A percentile compares a stretch with the other conserved stretches of the same genome.
phyloP scores from a whole-genome alignment of 257 asterid genomes.

The Hygrophila difformis region DNA sequence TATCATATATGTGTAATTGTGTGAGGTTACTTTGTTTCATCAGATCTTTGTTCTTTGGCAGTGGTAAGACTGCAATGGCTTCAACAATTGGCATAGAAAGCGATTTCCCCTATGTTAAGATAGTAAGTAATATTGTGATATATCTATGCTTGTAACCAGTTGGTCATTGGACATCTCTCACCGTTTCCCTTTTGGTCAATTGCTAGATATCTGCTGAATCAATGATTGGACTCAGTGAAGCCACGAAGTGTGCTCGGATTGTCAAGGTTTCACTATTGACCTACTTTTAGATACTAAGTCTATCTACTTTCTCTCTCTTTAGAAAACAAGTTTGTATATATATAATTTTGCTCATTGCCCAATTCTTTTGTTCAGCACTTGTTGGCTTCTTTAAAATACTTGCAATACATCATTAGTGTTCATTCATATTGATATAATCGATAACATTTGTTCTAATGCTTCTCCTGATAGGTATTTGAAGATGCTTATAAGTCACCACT shows the following conservation, averaged over 20 bases:
- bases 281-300: slow-evolving; percentile 1
- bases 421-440: not conserved
- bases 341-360: too few species aligned
- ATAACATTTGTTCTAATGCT: too few species aligned
- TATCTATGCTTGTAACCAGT: slow-evolving; percentile 3
- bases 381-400: too few species aligned
- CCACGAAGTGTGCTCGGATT: slow-evolving; percentile 89
- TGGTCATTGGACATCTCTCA: slow-evolving; percentile 15
- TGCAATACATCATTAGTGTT: too few species aligned
- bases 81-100: slow-evolving; percentile 88
- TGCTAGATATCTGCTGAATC: slow-evolving; percentile 90
- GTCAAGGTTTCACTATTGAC: slow-evolving; percentile 54
- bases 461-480: slow-evolving; percentile 70
- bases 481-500: slow-evolving; percentile 96
- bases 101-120: slow-evolving; percentile 91
- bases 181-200: slow-evolving; percentile 14
- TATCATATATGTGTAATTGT: too few species aligned
- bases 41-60: slow-evolving; percentile 19
- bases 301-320: not conserved
- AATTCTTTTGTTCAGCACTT: too few species aligned
- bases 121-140: slow-evolving; percentile 44
- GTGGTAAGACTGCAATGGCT: slow-evolving; percentile 98
- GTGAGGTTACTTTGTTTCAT: too few species aligned
- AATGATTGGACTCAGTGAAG: slow-evolving; percentile 94
- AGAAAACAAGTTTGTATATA: too few species aligned